Evolutionary conservation across 2,329 filamentous ascomycete genomes (phyloP), one percentile per base, ranked within the genome.

Genomic region (Mycosphaerella arachidis): DNA sequence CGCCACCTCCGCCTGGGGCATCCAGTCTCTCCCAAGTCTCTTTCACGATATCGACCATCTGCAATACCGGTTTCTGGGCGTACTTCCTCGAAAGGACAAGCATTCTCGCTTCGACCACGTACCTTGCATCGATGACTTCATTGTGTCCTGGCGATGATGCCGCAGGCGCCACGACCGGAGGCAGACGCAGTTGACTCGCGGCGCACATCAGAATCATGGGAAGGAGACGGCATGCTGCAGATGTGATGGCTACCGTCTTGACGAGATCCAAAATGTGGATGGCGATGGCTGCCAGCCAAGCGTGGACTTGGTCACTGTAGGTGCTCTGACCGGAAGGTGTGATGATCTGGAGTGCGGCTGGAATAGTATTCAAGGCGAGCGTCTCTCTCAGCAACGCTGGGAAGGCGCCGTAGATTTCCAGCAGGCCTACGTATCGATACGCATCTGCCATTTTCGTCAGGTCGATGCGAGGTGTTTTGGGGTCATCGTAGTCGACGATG

Each of bases 401-500:
- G 58, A 83, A 84, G 31, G 79, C 77, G 27, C 79, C 78, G 66
- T 84, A 84, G 20, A 84, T 68, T 63, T 84, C 81, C 50, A 84
- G 72, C 4, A 84, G 74, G 0, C 81, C 82, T 2, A 79, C 76
- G 56, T 78, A 79, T 35, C 82, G 79, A 61, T 82, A 82, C 1
- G 79, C 78, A 63, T 83, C 79, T 1, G 81, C 82, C 63, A 83
- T 76, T 7, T 78, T 76, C 37, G 83, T 74, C 43, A 84, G 78
- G 65, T 84, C 80, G 70, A 77, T 76, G 55, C 81, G 79, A 2
- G 81, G 77, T 0, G 82, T 84, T 55, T 79, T 77, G 52, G 77
- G 74, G 64, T 84, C 82, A 6, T 78, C 81, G 8, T 80, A 77
- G 40, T 81, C 79, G 59, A 78, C 73, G 18, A 84, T 76, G 48